Evolutionary conservation across 73 alveolate genomes (phyloP), one percentile per base, ranked within the genome.

Genomic region (Effrenium voratum): DNA sequence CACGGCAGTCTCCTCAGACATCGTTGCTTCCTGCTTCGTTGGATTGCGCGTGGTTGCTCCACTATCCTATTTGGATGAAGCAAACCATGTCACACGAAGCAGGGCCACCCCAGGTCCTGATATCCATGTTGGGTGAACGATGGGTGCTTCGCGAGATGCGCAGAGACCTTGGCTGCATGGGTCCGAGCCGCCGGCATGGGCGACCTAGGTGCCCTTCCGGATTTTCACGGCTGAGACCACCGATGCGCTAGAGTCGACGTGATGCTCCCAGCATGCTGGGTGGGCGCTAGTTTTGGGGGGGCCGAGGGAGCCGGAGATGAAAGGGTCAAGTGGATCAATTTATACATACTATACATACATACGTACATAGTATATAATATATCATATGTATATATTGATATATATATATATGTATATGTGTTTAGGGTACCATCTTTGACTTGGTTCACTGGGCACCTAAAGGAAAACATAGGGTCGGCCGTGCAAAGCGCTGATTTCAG

Each of bases 181-280:
- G 72, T 0, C 28, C 72, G 28, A 57, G 3, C 28, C 1, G 72
- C 28, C 72, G 28, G n/a, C 28, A 22, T 57, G 72, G 68, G 22
- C 3, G n/a, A 57, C 72, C 0, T 6, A 90, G 97, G 97, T 90
- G 40, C 97, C 97, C 52, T 90, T 90, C 55, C 86, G 97, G 68
- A 90, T 90, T n/a, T 90, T 90, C 55, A 90, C 97, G 15, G 97
- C 97, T 3, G 97, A 90, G 87, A 90, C 97, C 19, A 90, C 97
- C 16, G 97, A 90, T 40, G 97, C 97, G 2, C 87, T 90, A 16
- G 97, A 90, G 86, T 90, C 97, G 28, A 90, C 97, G 97, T 19
- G 47, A 12, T 10, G 32, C 32, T 46, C 82, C 38, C 82, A 34
- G 77, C 1, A 13, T 3, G 44, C 43, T n/a, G n/a, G n/a, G n/a